Conservation (phyloP, 768 basidiomycete species). For the Peribolospora kevripleyi region DNA sequence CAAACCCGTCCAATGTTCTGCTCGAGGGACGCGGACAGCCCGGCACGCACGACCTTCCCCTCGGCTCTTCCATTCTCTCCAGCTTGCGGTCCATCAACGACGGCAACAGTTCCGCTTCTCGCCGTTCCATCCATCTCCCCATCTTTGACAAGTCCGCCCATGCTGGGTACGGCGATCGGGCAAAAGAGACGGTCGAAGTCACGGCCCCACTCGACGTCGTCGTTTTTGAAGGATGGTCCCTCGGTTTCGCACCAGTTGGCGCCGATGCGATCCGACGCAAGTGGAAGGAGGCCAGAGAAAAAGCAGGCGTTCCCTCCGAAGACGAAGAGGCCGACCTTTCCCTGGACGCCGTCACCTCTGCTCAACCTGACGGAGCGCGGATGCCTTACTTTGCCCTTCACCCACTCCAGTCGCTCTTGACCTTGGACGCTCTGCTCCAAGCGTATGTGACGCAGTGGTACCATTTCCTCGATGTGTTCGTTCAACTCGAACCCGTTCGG, state of each 20-base stretch:
- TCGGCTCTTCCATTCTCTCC: slow-evolving; percentile 34
- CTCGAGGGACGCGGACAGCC: slow-evolving; percentile 72
- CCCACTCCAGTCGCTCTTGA: slow-evolving; percentile 28
- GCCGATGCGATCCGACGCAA: slow-evolving; percentile 28
- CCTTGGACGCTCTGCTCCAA: slow-evolving; percentile 38
- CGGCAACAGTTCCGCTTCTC: neutral
- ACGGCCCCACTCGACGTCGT: slow-evolving; percentile 45
- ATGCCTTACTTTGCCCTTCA: slow-evolving; percentile 12
- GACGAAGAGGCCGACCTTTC: neutral
- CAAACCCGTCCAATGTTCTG: slow-evolving; percentile 37
- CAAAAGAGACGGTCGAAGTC: slow-evolving; percentile 27
- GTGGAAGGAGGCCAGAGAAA: slow-evolving; percentile 19
- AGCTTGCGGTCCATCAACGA: slow-evolving; percentile 28
- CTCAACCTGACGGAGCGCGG: neutral
- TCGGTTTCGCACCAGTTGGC: slow-evolving; percentile 51
- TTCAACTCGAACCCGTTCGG: slow-evolving; percentile 34
- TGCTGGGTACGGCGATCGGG: slow-evolving; percentile 62
- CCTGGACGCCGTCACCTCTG: neutral
- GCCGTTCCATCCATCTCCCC: slow-evolving; percentile 32
- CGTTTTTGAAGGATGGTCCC: slow-evolving; percentile 87
- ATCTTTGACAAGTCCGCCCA: slow-evolving; percentile 68
- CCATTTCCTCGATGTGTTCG: slow-evolving; percentile 42
- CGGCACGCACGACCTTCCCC: slow-evolving; percentile 61
- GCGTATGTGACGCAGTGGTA: slow-evolving; percentile 40
- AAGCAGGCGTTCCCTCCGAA: neutral